Percentiles rank a stretch among this genome's conserved stretches.
Evolutionary conservation across 805 yeast species (phyloP).

Genomic region (Teunomyces aglyptinius): DNA sequence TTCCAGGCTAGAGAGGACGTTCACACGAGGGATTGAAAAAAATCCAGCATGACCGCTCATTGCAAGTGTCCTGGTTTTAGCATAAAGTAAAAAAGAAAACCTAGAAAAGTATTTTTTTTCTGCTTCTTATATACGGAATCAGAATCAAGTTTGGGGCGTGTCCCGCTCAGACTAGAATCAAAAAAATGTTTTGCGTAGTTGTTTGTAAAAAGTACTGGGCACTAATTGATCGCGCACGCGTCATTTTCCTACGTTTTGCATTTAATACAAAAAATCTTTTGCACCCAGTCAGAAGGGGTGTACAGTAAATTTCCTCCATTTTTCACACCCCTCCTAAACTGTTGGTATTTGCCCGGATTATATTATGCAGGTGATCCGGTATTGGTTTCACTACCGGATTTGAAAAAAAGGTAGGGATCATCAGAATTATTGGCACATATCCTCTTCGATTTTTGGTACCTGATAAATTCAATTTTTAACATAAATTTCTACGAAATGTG

Average conservation of each 20-base stretch:
- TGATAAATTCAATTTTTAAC: too few relatives aligned
- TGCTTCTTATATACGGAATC: neutral
- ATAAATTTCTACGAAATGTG: too few relatives aligned
- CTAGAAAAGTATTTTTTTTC: neutral
- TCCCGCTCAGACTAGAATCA: neutral
- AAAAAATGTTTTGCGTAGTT: neutral
- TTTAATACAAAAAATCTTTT: neutral
- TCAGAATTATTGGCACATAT: too few relatives aligned
- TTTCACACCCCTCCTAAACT: too few relatives aligned
- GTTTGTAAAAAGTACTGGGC: neutral
- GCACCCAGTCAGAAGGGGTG: neutral
- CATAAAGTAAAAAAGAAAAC: conserved; percentile 2
- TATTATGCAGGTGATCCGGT: too few relatives aligned
- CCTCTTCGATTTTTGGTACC: too few relatives aligned
- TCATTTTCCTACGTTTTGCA: neutral
- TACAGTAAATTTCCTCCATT: too few relatives aligned
- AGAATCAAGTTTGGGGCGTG: neutral
- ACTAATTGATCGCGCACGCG: neutral
- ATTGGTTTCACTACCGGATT: too few relatives aligned
- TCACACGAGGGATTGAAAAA: conserved; percentile 14
- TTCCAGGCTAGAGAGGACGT: conserved; percentile 18
- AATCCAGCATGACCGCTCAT: conserved; percentile 17
- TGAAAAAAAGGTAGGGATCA: too few relatives aligned
- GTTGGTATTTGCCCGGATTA: too few relatives aligned
- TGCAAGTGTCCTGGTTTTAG: conserved; percentile 12